These are phyloP conservation scores for Dendrobium catenatum DNA, from an alignment of 106 monocot genomes.

Conservation along the genomic window DNA sequence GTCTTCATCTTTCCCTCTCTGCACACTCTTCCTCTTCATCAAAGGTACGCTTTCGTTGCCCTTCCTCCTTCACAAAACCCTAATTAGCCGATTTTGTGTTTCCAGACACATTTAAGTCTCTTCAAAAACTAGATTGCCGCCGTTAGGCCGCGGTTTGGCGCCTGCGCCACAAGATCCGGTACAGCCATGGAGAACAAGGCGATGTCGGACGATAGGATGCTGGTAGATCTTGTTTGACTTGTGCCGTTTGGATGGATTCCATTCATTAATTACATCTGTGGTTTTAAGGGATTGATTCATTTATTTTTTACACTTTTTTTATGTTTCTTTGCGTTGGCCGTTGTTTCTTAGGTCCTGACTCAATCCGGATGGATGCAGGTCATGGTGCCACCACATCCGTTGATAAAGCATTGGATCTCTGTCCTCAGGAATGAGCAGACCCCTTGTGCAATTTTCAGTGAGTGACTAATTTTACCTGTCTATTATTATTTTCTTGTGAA, in stretches of 20 bases:
- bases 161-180: conserved; percentile 14
- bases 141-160: conserved; percentile 9
- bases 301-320: background rate
- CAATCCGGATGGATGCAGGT: conserved; percentile 37
- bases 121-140: conserved; percentile 9
- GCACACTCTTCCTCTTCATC: background rate
- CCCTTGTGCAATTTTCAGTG: conserved; percentile 81
- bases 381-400: conserved; percentile 82
- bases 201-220: conserved; percentile 31
- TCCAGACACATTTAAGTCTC: background rate
- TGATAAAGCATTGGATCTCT: conserved; percentile 98
- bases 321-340: background rate
- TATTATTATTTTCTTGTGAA: background rate
- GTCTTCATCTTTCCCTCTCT: background rate
- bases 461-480: conserved; percentile 13
- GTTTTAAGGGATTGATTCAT: background rate
- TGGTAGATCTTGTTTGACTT: conserved; percentile 17
- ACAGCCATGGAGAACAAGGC: conserved; percentile 22
- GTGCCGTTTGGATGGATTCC: background rate
- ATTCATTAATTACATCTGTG: background rate
- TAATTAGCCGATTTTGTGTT: background rate
- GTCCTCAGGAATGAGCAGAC: conserved; percentile 85
- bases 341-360: background rate
- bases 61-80: background rate
- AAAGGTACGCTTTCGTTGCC: too few species aligned